Evolutionary conservation across 2,329 filamentous ascomycete species (phyloP).

Genomic region (Cercospora zeina): DNA sequence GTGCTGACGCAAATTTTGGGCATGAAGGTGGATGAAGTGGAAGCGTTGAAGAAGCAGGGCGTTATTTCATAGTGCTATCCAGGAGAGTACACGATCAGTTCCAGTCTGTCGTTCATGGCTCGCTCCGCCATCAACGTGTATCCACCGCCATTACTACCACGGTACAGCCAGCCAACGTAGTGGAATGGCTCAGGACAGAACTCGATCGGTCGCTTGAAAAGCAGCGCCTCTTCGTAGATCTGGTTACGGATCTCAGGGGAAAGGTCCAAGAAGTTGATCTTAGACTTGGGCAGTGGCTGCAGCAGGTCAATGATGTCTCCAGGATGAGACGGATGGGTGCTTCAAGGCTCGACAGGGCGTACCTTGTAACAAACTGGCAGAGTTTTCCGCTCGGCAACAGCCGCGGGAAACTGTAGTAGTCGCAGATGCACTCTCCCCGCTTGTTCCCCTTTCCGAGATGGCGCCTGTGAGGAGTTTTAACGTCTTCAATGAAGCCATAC

Average conservation of each 20-base stretch:
- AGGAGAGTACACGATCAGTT: background rate
- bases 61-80: conserved; percentile 52
- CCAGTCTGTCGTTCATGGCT: background rate
- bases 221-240: background rate
- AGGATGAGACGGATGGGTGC: background rate
- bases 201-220: background rate
- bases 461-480: background rate
- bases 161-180: background rate
- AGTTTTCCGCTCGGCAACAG: background rate
- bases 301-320: background rate
- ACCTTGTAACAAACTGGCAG: background rate
- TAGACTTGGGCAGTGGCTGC: background rate
- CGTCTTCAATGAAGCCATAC: background rate
- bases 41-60: conserved; percentile 63
- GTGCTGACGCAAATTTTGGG: conserved; percentile 66
- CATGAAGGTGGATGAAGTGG: conserved; percentile 60
- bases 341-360: background rate
- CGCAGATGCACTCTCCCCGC: background rate
- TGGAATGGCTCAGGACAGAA: background rate
- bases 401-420: background rate
- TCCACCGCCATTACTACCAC: too few relatives aligned
- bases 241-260: background rate
- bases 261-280: background rate
- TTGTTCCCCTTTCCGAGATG: background rate
- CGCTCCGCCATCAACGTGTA: background rate